Percentiles rank a stretch among this genome's conserved stretches.
Evolutionary conservation across 768 basidiomycete species (phyloP).

Genomic region (Sporobolomyces phaffii): DNA sequence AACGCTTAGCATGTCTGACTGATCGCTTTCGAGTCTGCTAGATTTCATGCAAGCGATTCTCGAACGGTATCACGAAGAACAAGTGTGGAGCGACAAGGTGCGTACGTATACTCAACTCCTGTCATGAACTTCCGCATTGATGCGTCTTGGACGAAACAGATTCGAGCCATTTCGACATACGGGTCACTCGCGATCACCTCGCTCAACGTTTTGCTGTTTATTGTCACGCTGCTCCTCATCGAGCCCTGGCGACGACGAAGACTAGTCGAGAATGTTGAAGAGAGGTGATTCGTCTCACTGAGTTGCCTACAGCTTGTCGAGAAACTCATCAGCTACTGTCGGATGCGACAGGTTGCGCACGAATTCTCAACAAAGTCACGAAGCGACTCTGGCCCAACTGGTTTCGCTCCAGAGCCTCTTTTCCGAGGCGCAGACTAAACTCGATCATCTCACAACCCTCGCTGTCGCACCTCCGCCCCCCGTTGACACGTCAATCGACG

Average conservation of each 20-base stretch:
- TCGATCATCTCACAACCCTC: slow-evolving; percentile 16
- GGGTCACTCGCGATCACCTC: slow-evolving; percentile 77
- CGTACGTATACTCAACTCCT: not conserved
- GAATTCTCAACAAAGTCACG: slow-evolving; percentile 18
- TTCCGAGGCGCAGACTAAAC: slow-evolving; percentile 25
- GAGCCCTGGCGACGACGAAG: slow-evolving; percentile 93
- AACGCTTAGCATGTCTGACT: not conserved
- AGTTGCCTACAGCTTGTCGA: too few species aligned
- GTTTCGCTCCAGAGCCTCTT: slow-evolving; percentile 17
- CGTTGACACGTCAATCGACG: too few species aligned
- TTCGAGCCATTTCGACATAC: slow-evolving; percentile 89
- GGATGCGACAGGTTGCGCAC: slow-evolving; percentile 15
- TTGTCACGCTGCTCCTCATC: slow-evolving; percentile 79
- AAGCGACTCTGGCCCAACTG: slow-evolving; percentile 21
- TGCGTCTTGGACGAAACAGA: slow-evolving; percentile 45
- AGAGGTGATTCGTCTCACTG: too few species aligned
- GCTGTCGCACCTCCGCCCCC: not conserved
- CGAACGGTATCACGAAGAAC: slow-evolving; percentile 87
- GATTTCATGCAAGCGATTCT: slow-evolving; percentile 83
- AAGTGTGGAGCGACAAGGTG: slow-evolving; percentile 93
- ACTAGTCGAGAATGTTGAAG: slow-evolving; percentile 82
- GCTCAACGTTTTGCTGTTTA: slow-evolving; percentile 82
- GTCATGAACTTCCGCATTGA: too few species aligned
- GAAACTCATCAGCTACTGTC: not conserved
- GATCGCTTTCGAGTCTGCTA: slow-evolving; percentile 35